These are phyloP conservation scores for Murraya koenigii DNA, from an alignment of 345 rosid species.

Conservation along the genomic window DNA sequence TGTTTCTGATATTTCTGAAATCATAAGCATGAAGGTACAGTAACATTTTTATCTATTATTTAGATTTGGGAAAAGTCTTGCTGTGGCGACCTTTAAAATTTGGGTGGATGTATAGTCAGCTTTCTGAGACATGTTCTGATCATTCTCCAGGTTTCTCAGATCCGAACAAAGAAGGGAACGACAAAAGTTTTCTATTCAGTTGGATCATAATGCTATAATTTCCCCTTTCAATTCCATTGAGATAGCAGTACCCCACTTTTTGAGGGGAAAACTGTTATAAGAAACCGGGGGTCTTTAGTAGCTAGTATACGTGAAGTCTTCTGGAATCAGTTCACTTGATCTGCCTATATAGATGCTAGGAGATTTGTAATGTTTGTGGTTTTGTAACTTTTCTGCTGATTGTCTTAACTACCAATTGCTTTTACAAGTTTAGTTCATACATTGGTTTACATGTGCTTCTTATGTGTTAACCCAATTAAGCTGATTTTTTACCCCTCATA, in stretches of 20 bases:
- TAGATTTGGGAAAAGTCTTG: not conserved
- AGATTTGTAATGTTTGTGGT: not conserved
- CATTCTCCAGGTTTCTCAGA: conserved; percentile 52
- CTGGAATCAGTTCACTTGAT: not conserved
- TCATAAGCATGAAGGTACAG: conserved; percentile 61
- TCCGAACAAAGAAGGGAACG: conserved; percentile 67
- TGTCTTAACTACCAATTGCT: not conserved
- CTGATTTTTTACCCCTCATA: not conserved
- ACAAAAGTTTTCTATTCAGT: conserved; percentile 68
- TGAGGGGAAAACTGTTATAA: not conserved
- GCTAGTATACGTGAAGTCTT: not conserved
- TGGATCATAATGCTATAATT: conserved; percentile 20
- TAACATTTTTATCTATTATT: not conserved
- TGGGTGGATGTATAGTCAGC: not conserved
- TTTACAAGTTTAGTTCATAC: not conserved
- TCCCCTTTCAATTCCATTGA: not conserved
- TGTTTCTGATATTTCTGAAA: conserved; percentile 71
- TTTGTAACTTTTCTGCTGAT: not conserved
- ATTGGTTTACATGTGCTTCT: not conserved
- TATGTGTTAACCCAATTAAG: not conserved
- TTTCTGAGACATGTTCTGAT: conserved; percentile 3
- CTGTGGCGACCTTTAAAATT: not conserved
- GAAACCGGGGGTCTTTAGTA: not conserved
- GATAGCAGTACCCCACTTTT: not conserved
- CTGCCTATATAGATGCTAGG: not conserved